These are phyloP conservation scores for Hypoxylon rickii DNA, from an alignment of 495 filamentous ascomycete genomes.

Conservation along the genomic window DNA sequence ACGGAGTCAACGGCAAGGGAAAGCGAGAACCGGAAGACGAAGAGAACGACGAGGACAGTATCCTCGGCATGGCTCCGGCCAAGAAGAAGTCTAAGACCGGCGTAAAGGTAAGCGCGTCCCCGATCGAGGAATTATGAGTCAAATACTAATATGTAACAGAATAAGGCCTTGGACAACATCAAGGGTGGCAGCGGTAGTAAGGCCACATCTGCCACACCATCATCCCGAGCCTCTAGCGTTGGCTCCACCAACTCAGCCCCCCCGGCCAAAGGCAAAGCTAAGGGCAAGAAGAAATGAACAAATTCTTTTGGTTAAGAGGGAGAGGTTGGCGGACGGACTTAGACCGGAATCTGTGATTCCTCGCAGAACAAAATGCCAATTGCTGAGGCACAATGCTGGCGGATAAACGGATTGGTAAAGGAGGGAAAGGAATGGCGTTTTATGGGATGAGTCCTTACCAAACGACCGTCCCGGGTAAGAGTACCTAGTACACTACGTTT, in stretches of 20 bases:
- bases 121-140: not conserved
- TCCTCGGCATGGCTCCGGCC: conserved; percentile 72
- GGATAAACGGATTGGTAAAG: too few species aligned
- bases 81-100: conserved; percentile 89
- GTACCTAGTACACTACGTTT: too few species aligned
- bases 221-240: conserved; percentile 59
- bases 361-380: too few species aligned
- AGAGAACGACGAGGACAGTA: conserved; percentile 81
- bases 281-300: conserved; percentile 60
- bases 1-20: conserved; percentile 70
- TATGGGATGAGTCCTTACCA: too few species aligned
- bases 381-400: too few species aligned
- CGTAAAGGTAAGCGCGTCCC: conserved; percentile 60
- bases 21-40: conserved; percentile 75
- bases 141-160: conserved; percentile 48
- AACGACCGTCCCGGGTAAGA: too few species aligned
- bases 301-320: too few species aligned
- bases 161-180: conserved; percentile 65
- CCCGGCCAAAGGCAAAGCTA: conserved; percentile 50
- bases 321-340: too few species aligned
- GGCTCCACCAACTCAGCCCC: conserved; percentile 51
- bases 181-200: conserved; percentile 59
- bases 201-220: conserved; percentile 59
- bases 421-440: too few species aligned
- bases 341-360: too few species aligned